Evolutionary conservation across 2,329 filamentous ascomycete genomes (phyloP), one percentile per base, ranked within the genome.

Genomic region (Neofusicoccum cordaticola): DNA sequence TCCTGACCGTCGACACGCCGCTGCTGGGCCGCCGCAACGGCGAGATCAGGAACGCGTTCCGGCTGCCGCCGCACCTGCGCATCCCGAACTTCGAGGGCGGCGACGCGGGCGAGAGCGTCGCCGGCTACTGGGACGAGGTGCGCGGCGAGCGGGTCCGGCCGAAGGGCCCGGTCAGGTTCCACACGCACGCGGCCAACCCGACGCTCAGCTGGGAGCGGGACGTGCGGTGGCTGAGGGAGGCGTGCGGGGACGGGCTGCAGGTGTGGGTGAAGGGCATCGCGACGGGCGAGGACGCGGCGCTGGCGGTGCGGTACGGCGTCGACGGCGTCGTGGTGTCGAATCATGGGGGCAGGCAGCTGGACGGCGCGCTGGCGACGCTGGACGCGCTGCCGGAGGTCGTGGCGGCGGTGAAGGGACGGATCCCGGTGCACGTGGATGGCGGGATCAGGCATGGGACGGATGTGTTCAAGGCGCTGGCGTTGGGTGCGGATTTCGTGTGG

Each of bases 51-150:
- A 81, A 2, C 77, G 74, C 63, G 42, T 86, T 85, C 70, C 67
- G 70, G 1, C 72, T 58, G 53, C 53, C 53, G 22, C 22, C 15
- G 53, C 53, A 58, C 11, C 17, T 58, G 53, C 8, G 41, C 22
- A 58, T 58, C 6, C 27, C 41, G 27, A 58, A 58, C 12, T 58
- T 58, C 2, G 53, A 44, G 39, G 80, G 83, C 50, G 81, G 87
- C 2, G 88, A 88, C 1, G 87, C 91, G 67, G 82, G 82, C 1
- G 89, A 92, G 70, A 88, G 88, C 0, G 86, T 87, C 0, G 91
- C 90, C 27, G 83, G 84, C 51, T 87, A 86, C 69, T 81, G 84
- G 47, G 80, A 80, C 67, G 77, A 79, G 83, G 0, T 74, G 86
- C 87, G 67, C 74, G 84, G 4, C 80, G 82, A 17, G 77, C 87